Conservation (phyloP, 2,329 filamentous ascomycete species). For the Claviceps spartinae region DNA sequence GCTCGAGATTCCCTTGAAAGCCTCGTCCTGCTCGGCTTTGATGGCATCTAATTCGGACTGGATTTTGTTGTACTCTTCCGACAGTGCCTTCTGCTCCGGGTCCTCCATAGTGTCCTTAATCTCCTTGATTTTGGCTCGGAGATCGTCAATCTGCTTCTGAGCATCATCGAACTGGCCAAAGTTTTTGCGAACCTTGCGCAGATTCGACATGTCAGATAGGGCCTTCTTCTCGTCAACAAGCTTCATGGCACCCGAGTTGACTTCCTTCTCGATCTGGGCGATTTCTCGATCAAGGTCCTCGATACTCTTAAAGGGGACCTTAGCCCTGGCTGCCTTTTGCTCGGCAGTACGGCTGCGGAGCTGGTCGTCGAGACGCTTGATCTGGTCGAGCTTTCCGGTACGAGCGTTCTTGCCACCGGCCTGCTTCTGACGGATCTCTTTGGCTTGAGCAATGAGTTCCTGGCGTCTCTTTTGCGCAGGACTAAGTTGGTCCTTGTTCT, state of each 20-base stretch:
- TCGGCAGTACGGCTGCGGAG: constrained; percentile 74
- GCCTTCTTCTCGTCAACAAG: constrained; percentile 96
- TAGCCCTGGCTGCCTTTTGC: constrained; percentile 72
- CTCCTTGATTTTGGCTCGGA: constrained; percentile 77
- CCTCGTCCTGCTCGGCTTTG: constrained; percentile 83
- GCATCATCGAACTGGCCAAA: constrained; percentile 73
- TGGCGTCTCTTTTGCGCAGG: constrained; percentile 71
- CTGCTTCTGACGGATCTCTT: constrained; percentile 77
- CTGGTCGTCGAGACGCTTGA: constrained; percentile 83
- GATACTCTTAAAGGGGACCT: constrained; percentile 70
- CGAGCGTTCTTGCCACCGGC: constrained; percentile 75
- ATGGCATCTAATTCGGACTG: constrained; percentile 80
- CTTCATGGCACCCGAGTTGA: constrained; percentile 84
- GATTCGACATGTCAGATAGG: constrained; percentile 63
- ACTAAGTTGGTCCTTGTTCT: constrained; percentile 64
- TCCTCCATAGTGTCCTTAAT: constrained; percentile 84
- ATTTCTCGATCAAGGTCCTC: constrained; percentile 85
- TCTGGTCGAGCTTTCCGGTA: constrained; percentile 67
- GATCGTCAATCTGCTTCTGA: constrained; percentile 79
- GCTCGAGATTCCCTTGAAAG: constrained; percentile 73
- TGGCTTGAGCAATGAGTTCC: constrained; percentile 71
- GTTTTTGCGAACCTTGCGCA: constrained; percentile 83
- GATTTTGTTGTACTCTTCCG: constrained; percentile 72
- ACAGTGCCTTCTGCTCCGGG: constrained; percentile 77
- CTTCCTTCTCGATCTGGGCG: constrained; percentile 64